Evolutionary conservation across 352 stramenopile species (phyloP).

Genomic region (Phytopythium cucurbitacearum): DNA sequence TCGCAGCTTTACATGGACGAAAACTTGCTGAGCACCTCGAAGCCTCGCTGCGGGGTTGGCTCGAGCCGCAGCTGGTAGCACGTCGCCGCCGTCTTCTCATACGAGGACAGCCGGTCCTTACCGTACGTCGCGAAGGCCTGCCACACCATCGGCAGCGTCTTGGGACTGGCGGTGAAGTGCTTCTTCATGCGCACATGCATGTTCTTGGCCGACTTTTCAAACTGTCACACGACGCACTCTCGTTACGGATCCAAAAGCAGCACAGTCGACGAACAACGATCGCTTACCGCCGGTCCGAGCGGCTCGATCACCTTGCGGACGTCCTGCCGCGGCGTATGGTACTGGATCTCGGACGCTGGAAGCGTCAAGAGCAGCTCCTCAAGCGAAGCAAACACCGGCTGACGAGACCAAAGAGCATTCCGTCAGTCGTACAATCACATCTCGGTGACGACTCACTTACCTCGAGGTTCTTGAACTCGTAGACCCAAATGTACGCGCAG

Average conservation of each 20-base stretch:
- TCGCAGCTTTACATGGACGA: slow-evolving; percentile 15
- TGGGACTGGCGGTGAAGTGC: slow-evolving; percentile 46
- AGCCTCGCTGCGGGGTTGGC: slow-evolving; percentile 28
- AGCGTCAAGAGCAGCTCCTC: slow-evolving; percentile 49
- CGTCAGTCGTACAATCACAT: neutral
- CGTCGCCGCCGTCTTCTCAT: slow-evolving; percentile 45
- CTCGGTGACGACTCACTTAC: slow-evolving; percentile 10
- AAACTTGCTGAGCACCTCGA: slow-evolving; percentile 48
- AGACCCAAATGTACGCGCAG: slow-evolving; percentile 59
- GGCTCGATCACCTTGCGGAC: slow-evolving; percentile 45
- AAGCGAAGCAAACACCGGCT: slow-evolving; percentile 54
- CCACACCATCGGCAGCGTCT: slow-evolving; percentile 53
- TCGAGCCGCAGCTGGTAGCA: slow-evolving; percentile 66
- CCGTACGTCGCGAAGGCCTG: slow-evolving; percentile 45
- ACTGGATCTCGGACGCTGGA: slow-evolving; percentile 58
- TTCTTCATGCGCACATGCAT: slow-evolving; percentile 80
- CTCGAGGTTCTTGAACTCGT: slow-evolving; percentile 61
- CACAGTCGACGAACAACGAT: neutral
- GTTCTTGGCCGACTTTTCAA: slow-evolving; percentile 59
- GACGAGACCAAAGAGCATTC: neutral
- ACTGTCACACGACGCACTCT: slow-evolving; percentile 17
- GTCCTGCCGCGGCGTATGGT: slow-evolving; percentile 58
- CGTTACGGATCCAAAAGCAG: neutral
- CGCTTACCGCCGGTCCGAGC: slow-evolving; percentile 29
- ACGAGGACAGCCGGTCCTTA: slow-evolving; percentile 25